Percentiles rank a stretch among this genome's conserved stretches.
These are phyloP conservation scores for Vanderwaltozyma verrucispora DNA, from an alignment of 805 yeast species.

Conservation along the genomic window DNA sequence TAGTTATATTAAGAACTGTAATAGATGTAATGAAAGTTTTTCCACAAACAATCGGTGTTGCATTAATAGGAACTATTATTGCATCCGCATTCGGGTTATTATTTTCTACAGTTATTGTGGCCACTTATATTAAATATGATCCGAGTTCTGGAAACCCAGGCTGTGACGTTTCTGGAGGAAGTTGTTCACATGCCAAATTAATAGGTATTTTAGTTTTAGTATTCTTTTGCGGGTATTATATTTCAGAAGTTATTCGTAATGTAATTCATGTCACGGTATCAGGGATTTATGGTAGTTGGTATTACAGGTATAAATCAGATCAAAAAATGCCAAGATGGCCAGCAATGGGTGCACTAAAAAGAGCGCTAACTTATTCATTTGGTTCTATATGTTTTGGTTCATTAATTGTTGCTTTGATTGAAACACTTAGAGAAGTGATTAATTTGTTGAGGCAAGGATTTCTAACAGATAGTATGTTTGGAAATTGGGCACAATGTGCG, in stretches of 20 bases:
- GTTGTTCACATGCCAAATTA: slow-evolving; percentile 49
- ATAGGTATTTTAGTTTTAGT: slow-evolving; percentile 63
- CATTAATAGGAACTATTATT: slow-evolving; percentile 48
- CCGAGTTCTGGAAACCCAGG: slow-evolving; percentile 43
- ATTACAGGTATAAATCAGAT: slow-evolving; percentile 63
- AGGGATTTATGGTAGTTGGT: slow-evolving; percentile 89
- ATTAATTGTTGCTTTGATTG: slow-evolving; percentile 58
- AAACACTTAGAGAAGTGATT: slow-evolving; percentile 49
- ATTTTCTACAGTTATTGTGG: slow-evolving; percentile 58
- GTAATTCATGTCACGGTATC: slow-evolving; percentile 71
- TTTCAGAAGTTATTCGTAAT: slow-evolving; percentile 74
- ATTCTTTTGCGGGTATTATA: slow-evolving; percentile 73
- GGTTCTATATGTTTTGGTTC: slow-evolving; percentile 89
- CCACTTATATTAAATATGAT: slow-evolving; percentile 69
- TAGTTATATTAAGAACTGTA: slow-evolving; percentile 56
- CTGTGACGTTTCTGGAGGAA: slow-evolving; percentile 41
- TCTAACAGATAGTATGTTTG: slow-evolving; percentile 33
- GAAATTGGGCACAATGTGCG: slow-evolving; percentile 42
- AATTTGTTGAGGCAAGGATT: slow-evolving; percentile 37
- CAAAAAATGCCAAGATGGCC: slow-evolving; percentile 74
- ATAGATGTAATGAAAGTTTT: slow-evolving; percentile 65
- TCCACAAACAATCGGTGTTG: slow-evolving; percentile 57
- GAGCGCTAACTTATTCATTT: slow-evolving; percentile 77
- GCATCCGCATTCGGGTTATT: slow-evolving; percentile 55
- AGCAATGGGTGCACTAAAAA: slow-evolving; percentile 66